Percentiles rank a stretch among this genome's conserved stretches.
Conservation (phyloP, 2,329 filamentous ascomycete genomes). For the Pyrenochaeta sp. region DNA sequence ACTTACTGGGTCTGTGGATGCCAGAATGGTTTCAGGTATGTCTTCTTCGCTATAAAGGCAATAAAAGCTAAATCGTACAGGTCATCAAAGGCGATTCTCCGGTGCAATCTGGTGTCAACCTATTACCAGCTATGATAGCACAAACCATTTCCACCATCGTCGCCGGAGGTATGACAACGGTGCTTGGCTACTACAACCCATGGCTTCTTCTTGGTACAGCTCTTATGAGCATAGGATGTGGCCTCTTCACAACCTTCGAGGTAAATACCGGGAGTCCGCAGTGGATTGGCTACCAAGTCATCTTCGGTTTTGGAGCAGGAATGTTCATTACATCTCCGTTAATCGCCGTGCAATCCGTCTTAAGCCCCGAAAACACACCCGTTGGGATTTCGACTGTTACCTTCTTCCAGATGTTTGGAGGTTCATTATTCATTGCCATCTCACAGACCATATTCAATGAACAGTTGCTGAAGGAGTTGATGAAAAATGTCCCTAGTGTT, state of each 20-base stretch:
- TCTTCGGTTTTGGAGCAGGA: conserved; percentile 47
- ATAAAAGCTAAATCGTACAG: neutral
- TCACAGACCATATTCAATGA: conserved; percentile 72
- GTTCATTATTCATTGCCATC: conserved; percentile 68
- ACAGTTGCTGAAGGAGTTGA: conserved; percentile 63
- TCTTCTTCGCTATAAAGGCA: neutral
- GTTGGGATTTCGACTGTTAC: conserved; percentile 51
- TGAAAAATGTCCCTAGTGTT: conserved; percentile 44
- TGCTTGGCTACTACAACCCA: conserved; percentile 42
- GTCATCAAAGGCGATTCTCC: conserved; percentile 20
- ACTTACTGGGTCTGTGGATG: conserved; percentile 41
- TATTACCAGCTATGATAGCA: conserved; percentile 43
- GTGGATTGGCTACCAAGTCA: conserved; percentile 41
- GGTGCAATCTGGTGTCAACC: conserved; percentile 23
- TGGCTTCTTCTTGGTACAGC: conserved; percentile 40
- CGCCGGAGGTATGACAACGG: conserved; percentile 41
- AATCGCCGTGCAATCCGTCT: conserved; percentile 50
- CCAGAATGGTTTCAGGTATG: conserved; percentile 28
- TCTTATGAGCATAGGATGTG: conserved; percentile 37
- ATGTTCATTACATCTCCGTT: conserved; percentile 50
- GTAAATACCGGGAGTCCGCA: conserved; percentile 18
- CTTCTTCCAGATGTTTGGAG: conserved; percentile 70
- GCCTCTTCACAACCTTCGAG: conserved; percentile 25
- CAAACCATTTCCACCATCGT: conserved; percentile 46
- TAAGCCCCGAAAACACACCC: conserved; percentile 46